Evolutionary conservation across 768 basidiomycete species (phyloP).

Genomic region (Scleroderma bovista): DNA sequence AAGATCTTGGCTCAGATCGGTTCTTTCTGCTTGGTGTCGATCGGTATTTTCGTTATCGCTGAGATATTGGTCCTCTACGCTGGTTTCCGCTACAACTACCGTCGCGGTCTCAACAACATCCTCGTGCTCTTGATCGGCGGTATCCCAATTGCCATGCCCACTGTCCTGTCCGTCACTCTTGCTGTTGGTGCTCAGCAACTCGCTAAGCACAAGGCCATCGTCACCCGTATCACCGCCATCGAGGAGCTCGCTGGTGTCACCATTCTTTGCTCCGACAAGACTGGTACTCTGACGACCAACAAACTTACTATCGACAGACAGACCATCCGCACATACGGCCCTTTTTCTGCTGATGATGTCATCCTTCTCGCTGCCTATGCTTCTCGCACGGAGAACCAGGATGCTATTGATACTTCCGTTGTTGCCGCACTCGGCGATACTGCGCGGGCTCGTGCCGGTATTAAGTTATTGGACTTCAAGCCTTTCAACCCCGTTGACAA

Average conservation of each 20-base stretch:
- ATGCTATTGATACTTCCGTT: constrained; percentile 90
- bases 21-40: constrained; percentile 93
- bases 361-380: constrained; percentile 93
- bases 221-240: constrained; percentile 99
- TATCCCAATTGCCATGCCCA: constrained; percentile 99
- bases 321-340: constrained; percentile 87
- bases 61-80: constrained; percentile 95
- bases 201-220: constrained; percentile 98
- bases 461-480: constrained; percentile 98
- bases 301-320: constrained; percentile 95
- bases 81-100: constrained; percentile 85
- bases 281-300: constrained; percentile 97
- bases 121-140: constrained; percentile 98
- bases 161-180: constrained; percentile 95
- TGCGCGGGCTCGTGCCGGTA: constrained; percentile 76
- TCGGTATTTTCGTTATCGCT: constrained; percentile 91
- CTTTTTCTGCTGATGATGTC: constrained; percentile 85
- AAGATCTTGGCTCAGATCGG: constrained; percentile 98
- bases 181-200: constrained; percentile 98
- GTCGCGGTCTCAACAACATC: constrained; percentile 94
- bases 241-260: constrained; percentile 98
- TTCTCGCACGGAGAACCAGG: constrained; percentile 98
- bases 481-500: constrained; percentile 99
- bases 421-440: constrained; percentile 73
- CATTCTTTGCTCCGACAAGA: constrained; percentile 98